phyloP scores from a whole-genome alignment of 73 alveolate species.

The Blepharisma japonicum region DNA sequence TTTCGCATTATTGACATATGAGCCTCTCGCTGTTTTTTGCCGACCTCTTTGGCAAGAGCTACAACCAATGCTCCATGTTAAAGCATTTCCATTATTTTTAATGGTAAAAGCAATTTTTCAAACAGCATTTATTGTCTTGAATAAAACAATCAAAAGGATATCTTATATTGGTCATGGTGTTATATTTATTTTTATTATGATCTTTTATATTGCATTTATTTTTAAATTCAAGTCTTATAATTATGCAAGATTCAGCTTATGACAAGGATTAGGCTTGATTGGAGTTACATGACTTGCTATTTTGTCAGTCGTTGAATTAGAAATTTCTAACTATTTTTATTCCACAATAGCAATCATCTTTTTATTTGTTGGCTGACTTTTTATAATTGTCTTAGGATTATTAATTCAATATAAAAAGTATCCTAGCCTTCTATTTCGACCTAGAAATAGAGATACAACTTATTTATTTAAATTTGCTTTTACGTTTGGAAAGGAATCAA shows the following conservation, averaged over 20 bases:
- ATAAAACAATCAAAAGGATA: neutral
- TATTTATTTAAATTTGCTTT: too few species aligned
- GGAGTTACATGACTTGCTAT: neutral
- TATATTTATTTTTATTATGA: neutral
- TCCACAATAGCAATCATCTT: too few species aligned
- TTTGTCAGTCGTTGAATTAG: neutral
- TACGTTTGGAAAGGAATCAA: too few species aligned
- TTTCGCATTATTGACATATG: neutral
- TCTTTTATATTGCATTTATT: neutral
- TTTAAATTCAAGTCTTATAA: neutral
- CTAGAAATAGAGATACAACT: too few species aligned
- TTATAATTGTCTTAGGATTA: too few species aligned
- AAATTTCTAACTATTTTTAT: too few species aligned
- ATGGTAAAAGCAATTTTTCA: neutral
- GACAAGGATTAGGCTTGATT: neutral
- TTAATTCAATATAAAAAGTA: too few species aligned
- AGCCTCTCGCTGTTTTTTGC: neutral
- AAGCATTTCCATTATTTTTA: neutral
- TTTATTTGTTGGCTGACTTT: too few species aligned
- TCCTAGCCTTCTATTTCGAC: too few species aligned
- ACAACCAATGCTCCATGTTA: neutral
- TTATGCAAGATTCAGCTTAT: constrained; percentile 12
- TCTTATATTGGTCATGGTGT: neutral
- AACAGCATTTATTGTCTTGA: neutral
- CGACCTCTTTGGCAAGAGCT: neutral